Evolutionary conservation across 2,329 filamentous ascomycete genomes (phyloP).

Genomic region (Thelonectria discophora): DNA sequence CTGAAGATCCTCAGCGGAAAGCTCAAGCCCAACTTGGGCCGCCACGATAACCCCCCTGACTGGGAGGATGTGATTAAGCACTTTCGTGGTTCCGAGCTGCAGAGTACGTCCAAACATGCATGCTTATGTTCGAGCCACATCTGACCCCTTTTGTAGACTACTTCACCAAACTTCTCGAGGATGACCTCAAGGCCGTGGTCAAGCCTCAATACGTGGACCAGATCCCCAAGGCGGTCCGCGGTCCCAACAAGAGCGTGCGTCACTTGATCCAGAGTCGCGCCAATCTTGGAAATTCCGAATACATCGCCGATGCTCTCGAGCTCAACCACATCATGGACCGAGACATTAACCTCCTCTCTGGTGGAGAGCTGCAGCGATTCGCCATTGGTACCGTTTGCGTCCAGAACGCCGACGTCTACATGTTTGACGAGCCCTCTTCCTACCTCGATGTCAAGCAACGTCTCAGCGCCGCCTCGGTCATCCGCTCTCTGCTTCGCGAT

Average conservation of each 20-base stretch:
- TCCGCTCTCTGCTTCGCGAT: conserved; percentile 86
- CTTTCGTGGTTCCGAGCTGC: conserved; percentile 95
- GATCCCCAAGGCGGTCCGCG: conserved; percentile 91
- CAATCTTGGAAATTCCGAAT: conserved; percentile 80
- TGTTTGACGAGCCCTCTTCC: conserved; percentile 99
- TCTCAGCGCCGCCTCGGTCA: conserved; percentile 89
- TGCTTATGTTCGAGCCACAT: background rate
- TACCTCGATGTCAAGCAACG: conserved; percentile 99
- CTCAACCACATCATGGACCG: conserved; percentile 90
- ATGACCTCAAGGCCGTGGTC: conserved; percentile 95
- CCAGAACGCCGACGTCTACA: conserved; percentile 96
- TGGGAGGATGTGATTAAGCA: conserved; percentile 99
- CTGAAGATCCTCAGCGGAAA: conserved; percentile 98
- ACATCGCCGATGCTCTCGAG: conserved; percentile 86
- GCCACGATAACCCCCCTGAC: conserved; percentile 95
- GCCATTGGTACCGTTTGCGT: conserved; percentile 96
- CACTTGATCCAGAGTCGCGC: conserved; percentile 79
- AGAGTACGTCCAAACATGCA: conserved; percentile 71
- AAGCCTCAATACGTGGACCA: conserved; percentile 99
- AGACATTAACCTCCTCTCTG: conserved; percentile 89
- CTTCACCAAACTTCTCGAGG: conserved; percentile 97
- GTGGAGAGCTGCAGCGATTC: conserved; percentile 98
- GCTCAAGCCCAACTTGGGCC: conserved; percentile 95
- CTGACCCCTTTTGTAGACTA: conserved; percentile 68
- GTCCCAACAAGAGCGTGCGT: conserved; percentile 80